A percentile compares a stretch with the other conserved stretches of the same genome.
Conservation (phyloP, 306 rosid species). For the Citrullus colocynthis region DNA sequence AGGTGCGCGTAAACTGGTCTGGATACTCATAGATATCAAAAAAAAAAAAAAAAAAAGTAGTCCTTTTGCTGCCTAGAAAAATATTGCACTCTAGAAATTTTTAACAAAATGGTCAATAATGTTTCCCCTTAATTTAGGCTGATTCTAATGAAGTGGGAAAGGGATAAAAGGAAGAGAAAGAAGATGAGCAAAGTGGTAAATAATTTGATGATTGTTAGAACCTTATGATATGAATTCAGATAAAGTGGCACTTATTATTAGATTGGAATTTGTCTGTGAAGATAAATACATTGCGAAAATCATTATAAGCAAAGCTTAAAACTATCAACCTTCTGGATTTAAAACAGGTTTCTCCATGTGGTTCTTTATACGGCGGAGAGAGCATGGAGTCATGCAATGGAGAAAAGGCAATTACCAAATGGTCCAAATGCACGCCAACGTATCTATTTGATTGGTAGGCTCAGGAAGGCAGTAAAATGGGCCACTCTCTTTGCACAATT, state of each 20-base stretch:
- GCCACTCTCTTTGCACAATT: slow-evolving; percentile 76
- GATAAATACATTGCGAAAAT: not conserved
- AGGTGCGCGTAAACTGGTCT: no score
- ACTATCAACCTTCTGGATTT: slow-evolving; percentile 16
- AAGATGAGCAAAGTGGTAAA: not conserved
- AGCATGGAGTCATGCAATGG: slow-evolving; percentile 99
- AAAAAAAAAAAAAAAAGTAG: no score
- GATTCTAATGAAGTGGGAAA: not conserved
- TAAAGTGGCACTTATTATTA: not conserved
- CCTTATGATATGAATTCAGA: not conserved
- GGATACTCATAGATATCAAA: no score
- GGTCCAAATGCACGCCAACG: slow-evolving; percentile 86
- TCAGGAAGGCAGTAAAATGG: slow-evolving; percentile 96
- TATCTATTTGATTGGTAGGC: slow-evolving; percentile 89
- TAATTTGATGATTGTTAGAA: not conserved
- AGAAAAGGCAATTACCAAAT: slow-evolving; percentile 88
- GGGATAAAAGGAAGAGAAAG: not conserved
- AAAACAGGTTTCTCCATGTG: slow-evolving; percentile 81
- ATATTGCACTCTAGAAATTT: not conserved
- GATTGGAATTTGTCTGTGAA: not conserved
- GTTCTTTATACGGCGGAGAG: slow-evolving; percentile 86
- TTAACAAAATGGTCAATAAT: not conserved
- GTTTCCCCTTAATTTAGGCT: not conserved
- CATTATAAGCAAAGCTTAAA: not conserved
- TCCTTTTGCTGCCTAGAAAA: not conserved